Percentiles rank a stretch among this genome's conserved stretches.
Conservation (phyloP, 2,329 filamentous ascomycete genomes). For the Pseudocercospora fuligena region DNA sequence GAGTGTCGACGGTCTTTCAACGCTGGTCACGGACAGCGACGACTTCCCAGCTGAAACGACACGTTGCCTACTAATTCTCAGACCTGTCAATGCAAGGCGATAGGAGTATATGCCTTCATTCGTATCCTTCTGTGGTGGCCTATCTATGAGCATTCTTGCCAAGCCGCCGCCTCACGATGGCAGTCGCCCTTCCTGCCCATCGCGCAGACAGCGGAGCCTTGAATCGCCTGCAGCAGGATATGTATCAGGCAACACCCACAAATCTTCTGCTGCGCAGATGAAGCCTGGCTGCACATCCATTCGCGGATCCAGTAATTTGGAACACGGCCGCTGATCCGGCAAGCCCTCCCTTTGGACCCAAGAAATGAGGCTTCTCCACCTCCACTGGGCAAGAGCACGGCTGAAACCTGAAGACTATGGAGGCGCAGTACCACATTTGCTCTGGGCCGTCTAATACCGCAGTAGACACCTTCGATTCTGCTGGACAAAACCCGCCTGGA, state of each 20-base stretch:
- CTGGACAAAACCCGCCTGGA: neutral
- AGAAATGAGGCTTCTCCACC: slow-evolving; percentile 5
- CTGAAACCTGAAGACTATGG: neutral
- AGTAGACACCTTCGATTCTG: neutral
- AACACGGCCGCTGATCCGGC: neutral
- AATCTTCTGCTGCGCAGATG: neutral
- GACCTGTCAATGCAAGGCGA: neutral
- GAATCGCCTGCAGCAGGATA: neutral
- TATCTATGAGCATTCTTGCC: neutral
- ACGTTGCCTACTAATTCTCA: neutral
- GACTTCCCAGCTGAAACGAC: neutral
- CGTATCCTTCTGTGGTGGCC: neutral
- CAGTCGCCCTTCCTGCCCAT: neutral
- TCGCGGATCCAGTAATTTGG: neutral
- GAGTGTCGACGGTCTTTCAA: no score
- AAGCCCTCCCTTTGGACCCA: slow-evolving; percentile 5
- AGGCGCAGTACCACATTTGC: neutral
- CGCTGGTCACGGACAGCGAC: no score
- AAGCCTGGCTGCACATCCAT: neutral
- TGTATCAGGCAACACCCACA: neutral
- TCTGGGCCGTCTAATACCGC: neutral
- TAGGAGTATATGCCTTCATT: neutral
- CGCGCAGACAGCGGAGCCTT: neutral
- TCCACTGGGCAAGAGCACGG: neutral
- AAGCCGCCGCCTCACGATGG: neutral